Conservation (phyloP, 305 asterid species). For the Fraxinus ornus region DNA sequence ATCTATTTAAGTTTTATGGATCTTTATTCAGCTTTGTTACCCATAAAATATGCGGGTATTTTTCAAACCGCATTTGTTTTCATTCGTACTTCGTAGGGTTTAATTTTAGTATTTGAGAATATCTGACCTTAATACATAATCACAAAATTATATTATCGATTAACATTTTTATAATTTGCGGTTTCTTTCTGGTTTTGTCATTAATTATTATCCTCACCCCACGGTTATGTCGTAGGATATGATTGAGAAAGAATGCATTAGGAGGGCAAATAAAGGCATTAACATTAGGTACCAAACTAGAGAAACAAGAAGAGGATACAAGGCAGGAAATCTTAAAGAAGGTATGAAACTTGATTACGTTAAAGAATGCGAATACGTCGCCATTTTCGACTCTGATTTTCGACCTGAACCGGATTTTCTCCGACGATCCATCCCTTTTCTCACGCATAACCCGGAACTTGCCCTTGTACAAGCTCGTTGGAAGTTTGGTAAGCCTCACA, state of each 20-base stretch:
- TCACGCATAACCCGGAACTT: slow-evolving; percentile 56
- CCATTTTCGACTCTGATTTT: slow-evolving; percentile 84
- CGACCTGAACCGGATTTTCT: slow-evolving; percentile 87
- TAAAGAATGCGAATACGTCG: slow-evolving; percentile 68
- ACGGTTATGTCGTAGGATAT: slow-evolving; percentile 44
- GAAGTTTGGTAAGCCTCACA: slow-evolving; percentile 65
- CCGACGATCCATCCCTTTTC: slow-evolving; percentile 67
- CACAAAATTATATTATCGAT: too few species aligned
- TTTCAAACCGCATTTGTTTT: too few species aligned
- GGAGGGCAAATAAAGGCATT: slow-evolving; percentile 82
- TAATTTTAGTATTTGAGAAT: too few species aligned
- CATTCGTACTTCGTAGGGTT: too few species aligned
- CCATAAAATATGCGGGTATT: too few species aligned
- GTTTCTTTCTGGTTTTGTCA: too few species aligned
- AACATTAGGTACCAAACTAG: slow-evolving; percentile 66
- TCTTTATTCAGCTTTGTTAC: too few species aligned
- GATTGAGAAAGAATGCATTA: slow-evolving; percentile 79
- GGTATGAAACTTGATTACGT: slow-evolving; percentile 70
- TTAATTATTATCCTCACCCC: too few species aligned
- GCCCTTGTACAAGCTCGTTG: slow-evolving; percentile 90
- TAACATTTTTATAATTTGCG: too few species aligned
- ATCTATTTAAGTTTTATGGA: too few species aligned
- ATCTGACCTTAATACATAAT: too few species aligned
- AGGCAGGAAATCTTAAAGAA: slow-evolving; percentile 88
- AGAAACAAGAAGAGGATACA: slow-evolving; percentile 72